Base-by-base conservation (phyloP, 352 stramenopile species). In the Globisporangium iwayamae region DNA sequence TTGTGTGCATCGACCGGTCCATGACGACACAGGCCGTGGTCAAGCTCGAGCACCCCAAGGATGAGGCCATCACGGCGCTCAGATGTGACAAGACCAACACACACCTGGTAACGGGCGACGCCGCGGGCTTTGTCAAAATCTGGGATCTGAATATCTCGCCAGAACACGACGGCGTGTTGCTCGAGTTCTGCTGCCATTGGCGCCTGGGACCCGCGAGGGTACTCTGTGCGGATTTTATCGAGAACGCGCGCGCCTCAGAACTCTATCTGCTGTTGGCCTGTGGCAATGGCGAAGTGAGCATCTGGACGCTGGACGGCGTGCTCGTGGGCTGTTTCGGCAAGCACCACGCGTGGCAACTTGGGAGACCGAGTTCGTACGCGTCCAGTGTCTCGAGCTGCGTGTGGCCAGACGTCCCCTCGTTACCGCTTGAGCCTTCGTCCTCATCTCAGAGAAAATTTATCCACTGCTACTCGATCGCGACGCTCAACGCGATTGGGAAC, bases 291-390 rank as follows among this genome's bases (percentile, higher is more conserved):
- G 81, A 90, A 43, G 76, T 93, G 34, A 88, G 67, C 60, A n/a
- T 93, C 14, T 93, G 83, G 83, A 89, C 83, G 10, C 52, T 93
- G 14, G 79, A 90, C 39, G 82, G 83, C 16, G 70, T 90, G 2
- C 75, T 87, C 32, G 73, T 93, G 0, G 83, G 83, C 9, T 80
- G 73, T 41, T 90, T 93, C 66, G 83, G 83, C 18, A 77, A 78
- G 4, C 83, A 90, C 25, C 77, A 74, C 7, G 48, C 60, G 36
- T 93, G 83, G 83, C 78, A 89, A 43, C 74, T 93, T 0, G 81
- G 83, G 10, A 73, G 74, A 0, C 74, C 81, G 8, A 41, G 71
- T 0, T 81, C 81, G 0, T 93, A 93, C 34, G 68, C 71, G 34
- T 67, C 72, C 2, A 56, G 38, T 3, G 25, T 62, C 28, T 90